Evolutionary conservation across 108 stramenopile species (phyloP), one percentile per base, ranked within the genome.

Genomic region (Conticribra guillardii): DNA sequence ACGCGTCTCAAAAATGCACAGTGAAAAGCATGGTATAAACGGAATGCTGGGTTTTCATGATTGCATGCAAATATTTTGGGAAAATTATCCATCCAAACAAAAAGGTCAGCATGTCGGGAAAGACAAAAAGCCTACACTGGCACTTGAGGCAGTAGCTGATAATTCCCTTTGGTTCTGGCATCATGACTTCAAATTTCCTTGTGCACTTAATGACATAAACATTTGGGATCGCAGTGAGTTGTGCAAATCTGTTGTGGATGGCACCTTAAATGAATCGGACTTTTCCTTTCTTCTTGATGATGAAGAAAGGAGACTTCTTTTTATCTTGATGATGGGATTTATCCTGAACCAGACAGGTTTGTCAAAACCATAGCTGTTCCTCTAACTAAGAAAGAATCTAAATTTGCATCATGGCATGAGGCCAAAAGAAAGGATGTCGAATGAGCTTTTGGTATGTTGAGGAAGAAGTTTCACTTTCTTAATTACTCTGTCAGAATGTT

Each of bases 291-390:
- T 26, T 0, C 46, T 78, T 34, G 31, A 55, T 53, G 64, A 28
- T 21, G 50, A 71, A 34, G 18, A 27, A 19, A 74, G 74, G 32
- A 44, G 67, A 11, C 4, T 60, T 45, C 27, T 69, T 1, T 76
- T 46, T 27, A 27, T 54, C 60, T 76, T 11, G 74, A 73, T 23
- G 74, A 76, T 73, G 68, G 74, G 1, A 81, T 76, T 21, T 82
- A 76, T 48, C 70, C 74, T 24, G 3, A 11, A 17, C 41, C 44
- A 30, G 7, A 32, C 21, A 22, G 73, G 0, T 74, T 74, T 57
- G 37, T 74, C 24, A 52, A 59, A 27, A 37, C 52, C 2, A 30
- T 68, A 11, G 46, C 4, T 46, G 60, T 53, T 21, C 74, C 67
- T 5, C 26, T 51, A 24, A 28, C 34, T 46, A 59, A 33, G n/a